These are phyloP conservation scores for Solanum bulbocastanum DNA, from an alignment of 257 asterid genomes.

Conservation along the genomic window DNA sequence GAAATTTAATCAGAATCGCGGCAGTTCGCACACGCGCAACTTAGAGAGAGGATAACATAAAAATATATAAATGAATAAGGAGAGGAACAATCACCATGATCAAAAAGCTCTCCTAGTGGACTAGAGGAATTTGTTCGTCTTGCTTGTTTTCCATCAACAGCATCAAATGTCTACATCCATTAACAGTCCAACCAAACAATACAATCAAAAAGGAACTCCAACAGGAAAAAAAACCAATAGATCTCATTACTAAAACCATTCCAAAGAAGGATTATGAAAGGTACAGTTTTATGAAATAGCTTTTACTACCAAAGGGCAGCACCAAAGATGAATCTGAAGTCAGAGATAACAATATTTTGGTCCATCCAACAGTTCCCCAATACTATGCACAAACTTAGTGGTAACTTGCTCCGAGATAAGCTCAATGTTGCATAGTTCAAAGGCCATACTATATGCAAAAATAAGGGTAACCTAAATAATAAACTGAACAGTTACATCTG, in stretches of 20 bases:
- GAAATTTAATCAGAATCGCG: background rate
- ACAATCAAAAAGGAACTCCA: background rate
- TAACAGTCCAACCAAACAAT: constrained; percentile 8
- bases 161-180: constrained; percentile 74
- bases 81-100: constrained; percentile 52
- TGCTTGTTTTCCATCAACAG: constrained; percentile 98
- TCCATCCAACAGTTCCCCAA: background rate
- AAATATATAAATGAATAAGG: background rate
- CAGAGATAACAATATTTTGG: background rate
- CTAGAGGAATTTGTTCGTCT: constrained; percentile 91
- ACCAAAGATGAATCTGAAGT: background rate
- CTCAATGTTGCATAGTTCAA: background rate
- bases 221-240: background rate
- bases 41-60: background rate
- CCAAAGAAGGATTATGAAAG: background rate
- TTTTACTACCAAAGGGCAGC: background rate
- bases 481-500: background rate
- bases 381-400: background rate
- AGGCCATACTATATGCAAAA: background rate
- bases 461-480: background rate
- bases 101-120: constrained; percentile 92
- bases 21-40: background rate
- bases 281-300: background rate
- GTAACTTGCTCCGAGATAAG: background rate
- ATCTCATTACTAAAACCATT: background rate